phyloP scores from a whole-genome alignment of 2,329 filamentous ascomycete genomes.

The Neopestalotiopsis clavispora region DNA sequence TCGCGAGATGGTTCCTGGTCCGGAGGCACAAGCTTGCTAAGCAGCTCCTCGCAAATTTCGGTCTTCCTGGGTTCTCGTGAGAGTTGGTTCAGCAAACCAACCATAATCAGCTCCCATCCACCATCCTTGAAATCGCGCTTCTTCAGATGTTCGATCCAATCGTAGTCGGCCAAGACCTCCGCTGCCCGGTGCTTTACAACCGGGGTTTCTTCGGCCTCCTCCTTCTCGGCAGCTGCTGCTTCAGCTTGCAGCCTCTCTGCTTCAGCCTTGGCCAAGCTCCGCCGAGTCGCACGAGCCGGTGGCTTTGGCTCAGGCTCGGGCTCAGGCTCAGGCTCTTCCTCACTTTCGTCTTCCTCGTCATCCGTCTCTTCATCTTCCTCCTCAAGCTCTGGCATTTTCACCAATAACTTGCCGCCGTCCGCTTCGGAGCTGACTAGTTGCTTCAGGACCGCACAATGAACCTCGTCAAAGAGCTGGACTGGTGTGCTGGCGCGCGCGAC shows the following conservation, averaged over 20 bases:
- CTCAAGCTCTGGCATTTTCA: constrained; percentile 77
- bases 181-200: constrained; percentile 69
- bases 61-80: constrained; percentile 76
- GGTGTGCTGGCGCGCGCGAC: constrained; percentile 75
- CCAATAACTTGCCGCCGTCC: constrained; percentile 79
- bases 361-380: constrained; percentile 71
- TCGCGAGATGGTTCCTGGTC: constrained; percentile 76
- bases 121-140: constrained; percentile 86
- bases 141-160: constrained; percentile 85
- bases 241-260: constrained; percentile 70
- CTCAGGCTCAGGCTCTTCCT: constrained; percentile 64
- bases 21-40: constrained; percentile 80
- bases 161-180: constrained; percentile 74
- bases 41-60: constrained; percentile 76
- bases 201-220: constrained; percentile 46
- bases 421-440: constrained; percentile 77
- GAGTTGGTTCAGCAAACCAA: constrained; percentile 84
- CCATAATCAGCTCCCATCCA: constrained; percentile 89
- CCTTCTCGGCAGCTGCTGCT: constrained; percentile 57
- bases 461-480: constrained; percentile 86
- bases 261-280: constrained; percentile 83
- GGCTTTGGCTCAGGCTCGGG: constrained; percentile 72
- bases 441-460: constrained; percentile 91
- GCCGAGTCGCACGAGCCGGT: constrained; percentile 76
- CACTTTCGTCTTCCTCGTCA: constrained; percentile 61